These are phyloP conservation scores for Trifolium dubium DNA, from an alignment of 306 rosid genomes.

Conservation along the genomic window DNA sequence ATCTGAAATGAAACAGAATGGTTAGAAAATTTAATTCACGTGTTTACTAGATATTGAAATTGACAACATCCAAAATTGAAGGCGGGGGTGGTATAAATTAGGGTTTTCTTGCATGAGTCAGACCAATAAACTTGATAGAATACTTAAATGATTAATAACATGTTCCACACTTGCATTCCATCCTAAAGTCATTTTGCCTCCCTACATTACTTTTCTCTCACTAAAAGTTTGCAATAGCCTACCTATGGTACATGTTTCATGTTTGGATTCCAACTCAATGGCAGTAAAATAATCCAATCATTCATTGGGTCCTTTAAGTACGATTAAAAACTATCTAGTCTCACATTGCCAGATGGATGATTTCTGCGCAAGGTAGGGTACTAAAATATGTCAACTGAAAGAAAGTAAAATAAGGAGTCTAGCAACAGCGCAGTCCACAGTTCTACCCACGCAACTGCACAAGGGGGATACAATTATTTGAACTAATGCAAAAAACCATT, in stretches of 20 bases:
- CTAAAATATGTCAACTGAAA: not conserved
- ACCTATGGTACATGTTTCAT: not conserved
- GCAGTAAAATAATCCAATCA: conserved; percentile 11
- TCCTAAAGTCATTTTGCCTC: conserved; percentile 8
- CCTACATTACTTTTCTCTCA: conserved; percentile 12
- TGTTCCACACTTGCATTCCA: conserved; percentile 17
- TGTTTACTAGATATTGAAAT: conserved; percentile 11
- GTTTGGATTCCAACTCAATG: conserved; percentile 5
- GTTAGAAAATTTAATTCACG: not conserved
- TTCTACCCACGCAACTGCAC: not conserved
- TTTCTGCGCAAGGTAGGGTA: conserved; percentile 4
- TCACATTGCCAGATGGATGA: not conserved
- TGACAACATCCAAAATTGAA: conserved; percentile 8
- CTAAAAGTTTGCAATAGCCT: conserved; percentile 24
- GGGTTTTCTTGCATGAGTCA: conserved; percentile 18
- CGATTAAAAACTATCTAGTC: conserved; percentile 18
- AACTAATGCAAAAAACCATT: conserved; percentile 12
- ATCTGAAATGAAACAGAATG: conserved; percentile 58
- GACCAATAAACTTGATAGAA: conserved; percentile 12
- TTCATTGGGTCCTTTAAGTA: not conserved
- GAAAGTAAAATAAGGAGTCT: conserved; percentile 13
- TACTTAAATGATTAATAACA: conserved; percentile 8
- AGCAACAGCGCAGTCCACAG: conserved; percentile 16
- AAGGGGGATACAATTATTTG: not conserved
- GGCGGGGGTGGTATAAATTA: not conserved